These are phyloP conservation scores for Sordaria brevicollis DNA, from an alignment of 495 filamentous ascomycete genomes.

Conservation along the genomic window DNA sequence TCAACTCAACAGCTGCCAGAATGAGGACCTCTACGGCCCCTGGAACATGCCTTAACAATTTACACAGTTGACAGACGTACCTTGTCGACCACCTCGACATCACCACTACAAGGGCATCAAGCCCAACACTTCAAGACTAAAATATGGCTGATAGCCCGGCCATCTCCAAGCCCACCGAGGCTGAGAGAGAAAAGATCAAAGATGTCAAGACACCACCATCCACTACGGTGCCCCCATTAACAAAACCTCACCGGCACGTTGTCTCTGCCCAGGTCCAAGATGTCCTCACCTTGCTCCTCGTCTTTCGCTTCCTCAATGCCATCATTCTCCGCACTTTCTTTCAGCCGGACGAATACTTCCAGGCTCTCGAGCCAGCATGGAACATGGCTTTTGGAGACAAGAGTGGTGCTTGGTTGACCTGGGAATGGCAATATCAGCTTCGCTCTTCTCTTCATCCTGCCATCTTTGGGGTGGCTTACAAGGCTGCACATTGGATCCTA, in stretches of 20 bases:
- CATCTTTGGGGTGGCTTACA: conserved; percentile 73
- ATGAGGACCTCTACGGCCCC: not conserved
- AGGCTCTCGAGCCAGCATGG: conserved; percentile 94
- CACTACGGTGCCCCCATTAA: not conserved
- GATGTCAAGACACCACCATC: not conserved
- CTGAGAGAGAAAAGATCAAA: not conserved
- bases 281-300: conserved; percentile 55
- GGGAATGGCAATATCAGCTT: conserved; percentile 92
- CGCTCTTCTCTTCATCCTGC: conserved; percentile 87
- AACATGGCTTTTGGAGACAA: conserved; percentile 66
- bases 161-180: not conserved
- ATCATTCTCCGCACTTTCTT: conserved; percentile 85
- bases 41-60: not conserved
- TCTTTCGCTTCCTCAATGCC: conserved; percentile 77
- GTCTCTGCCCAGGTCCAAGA: conserved; percentile 26
- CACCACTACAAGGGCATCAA: not conserved
- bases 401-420: conserved; percentile 88
- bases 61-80: not conserved
- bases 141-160: not conserved
- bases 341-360: conserved; percentile 98
- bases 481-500: conserved; percentile 40
- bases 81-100: not conserved
- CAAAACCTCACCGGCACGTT: conserved; percentile 17
- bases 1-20: not conserved
- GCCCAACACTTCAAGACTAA: not conserved